Evolutionary conservation across 805 yeast genomes (phyloP).

Genomic region (Zygosaccharomyces gambellarensis): DNA sequence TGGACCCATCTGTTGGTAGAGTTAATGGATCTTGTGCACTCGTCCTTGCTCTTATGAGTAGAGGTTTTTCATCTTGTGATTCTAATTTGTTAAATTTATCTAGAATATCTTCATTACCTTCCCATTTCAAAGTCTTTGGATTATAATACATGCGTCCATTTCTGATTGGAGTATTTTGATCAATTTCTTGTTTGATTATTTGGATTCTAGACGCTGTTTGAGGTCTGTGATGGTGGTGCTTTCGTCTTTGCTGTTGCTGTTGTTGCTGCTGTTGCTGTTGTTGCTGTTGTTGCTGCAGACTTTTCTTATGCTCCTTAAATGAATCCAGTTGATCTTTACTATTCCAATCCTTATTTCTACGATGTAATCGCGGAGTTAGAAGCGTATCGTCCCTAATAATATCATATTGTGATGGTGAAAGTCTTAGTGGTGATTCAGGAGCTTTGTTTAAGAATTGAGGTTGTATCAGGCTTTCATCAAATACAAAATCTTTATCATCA

Average conservation of each 20-base stretch:
- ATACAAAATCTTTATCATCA: conserved; percentile 21
- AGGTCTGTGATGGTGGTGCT: not conserved
- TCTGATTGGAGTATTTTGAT: conserved; percentile 32
- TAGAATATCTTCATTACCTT: conserved; percentile 28
- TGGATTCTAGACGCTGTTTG: conserved; percentile 20
- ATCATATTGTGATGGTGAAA: conserved; percentile 29
- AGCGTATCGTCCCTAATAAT: conserved; percentile 25
- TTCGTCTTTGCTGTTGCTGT: not conserved
- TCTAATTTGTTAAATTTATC: conserved; percentile 25
- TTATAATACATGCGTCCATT: conserved; percentile 30
- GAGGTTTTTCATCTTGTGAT: conserved; percentile 21
- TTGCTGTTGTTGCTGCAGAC: not conserved
- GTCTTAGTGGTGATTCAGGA: conserved; percentile 16
- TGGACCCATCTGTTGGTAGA: not conserved
- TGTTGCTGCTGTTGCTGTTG: not conserved
- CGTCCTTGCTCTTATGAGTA: conserved; percentile 19
- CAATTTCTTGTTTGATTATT: conserved; percentile 34
- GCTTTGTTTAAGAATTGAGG: conserved; percentile 26
- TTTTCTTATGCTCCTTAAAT: conserved; percentile 21
- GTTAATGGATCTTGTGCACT: conserved; percentile 2
- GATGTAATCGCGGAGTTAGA: conserved; percentile 28
- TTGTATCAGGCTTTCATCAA: conserved; percentile 25
- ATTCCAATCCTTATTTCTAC: conserved; percentile 23
- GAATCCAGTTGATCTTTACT: conserved; percentile 17
- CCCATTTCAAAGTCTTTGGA: conserved; percentile 32